These are phyloP conservation scores for Chlorella sp. DNA, from an alignment of 139 green algal genomes.

Conservation along the genomic window DNA sequence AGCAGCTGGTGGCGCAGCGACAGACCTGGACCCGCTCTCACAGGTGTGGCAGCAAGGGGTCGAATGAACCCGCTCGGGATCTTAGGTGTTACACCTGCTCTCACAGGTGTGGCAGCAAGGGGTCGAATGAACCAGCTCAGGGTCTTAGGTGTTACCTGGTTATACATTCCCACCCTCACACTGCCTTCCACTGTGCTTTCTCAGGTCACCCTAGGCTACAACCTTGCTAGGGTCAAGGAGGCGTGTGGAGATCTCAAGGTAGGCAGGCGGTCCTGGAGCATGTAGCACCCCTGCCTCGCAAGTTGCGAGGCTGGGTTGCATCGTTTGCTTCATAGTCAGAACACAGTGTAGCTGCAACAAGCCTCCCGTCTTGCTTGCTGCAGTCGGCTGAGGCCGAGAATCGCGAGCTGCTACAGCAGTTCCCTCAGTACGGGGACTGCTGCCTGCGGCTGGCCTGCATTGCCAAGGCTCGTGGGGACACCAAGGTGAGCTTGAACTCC, in stretches of 20 bases:
- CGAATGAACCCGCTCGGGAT: too few species aligned
- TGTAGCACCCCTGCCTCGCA: too few species aligned
- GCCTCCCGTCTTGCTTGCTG: too few species aligned
- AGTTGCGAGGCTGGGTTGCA: too few species aligned
- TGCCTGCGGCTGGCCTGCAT: constrained; percentile 86
- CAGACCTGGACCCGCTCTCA: neutral
- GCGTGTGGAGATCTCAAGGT: constrained; percentile 60
- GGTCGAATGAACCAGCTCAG: too few species aligned
- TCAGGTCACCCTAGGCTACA: constrained; percentile 83
- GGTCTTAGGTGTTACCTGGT: too few species aligned
- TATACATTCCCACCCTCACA: too few species aligned
- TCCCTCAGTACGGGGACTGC: constrained; percentile 87
- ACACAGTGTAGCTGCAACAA: too few species aligned
- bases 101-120: neutral
- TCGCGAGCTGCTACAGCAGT: constrained; percentile 66
- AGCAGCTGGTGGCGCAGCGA: constrained; percentile 16
- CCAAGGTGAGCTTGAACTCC: neutral
- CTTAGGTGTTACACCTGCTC: too few species aligned
- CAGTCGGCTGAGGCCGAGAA: constrained; percentile 62
- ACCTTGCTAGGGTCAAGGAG: constrained; percentile 83
- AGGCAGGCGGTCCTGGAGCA: too few species aligned
- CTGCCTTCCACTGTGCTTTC: too few species aligned
- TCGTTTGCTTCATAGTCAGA: too few species aligned
- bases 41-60: neutral
- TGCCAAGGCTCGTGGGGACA: constrained; percentile 41